These are phyloP conservation scores for Tothia fuscella DNA, from an alignment of 2,329 filamentous ascomycete genomes.

Conservation along the genomic window DNA sequence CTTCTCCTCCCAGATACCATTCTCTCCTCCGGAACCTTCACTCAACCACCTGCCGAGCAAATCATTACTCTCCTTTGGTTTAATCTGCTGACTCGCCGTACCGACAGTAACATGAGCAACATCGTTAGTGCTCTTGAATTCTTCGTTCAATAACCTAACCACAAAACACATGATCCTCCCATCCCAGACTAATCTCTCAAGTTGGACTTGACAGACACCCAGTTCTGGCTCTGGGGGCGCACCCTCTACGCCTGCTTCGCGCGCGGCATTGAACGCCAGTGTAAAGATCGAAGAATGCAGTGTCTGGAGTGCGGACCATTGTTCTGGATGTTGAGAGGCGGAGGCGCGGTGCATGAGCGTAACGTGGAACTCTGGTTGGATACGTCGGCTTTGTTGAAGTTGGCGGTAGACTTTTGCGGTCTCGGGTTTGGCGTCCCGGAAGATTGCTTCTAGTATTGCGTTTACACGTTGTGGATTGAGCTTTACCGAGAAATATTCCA, in stretches of 20 bases:
- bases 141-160: conserved; percentile 41
- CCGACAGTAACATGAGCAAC: conserved; percentile 85
- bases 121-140: conserved; percentile 55
- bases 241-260: conserved; percentile 24
- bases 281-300: conserved; percentile 41
- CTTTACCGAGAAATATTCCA: conserved; percentile 55
- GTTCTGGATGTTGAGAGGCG: conserved; percentile 46
- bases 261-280: conserved; percentile 17
- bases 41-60: conserved; percentile 66
- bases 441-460: conserved; percentile 55
- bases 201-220: conserved; percentile 50
- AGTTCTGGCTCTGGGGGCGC: conserved; percentile 37
- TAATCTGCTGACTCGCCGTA: conserved; percentile 60
- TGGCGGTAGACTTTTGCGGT: conserved; percentile 60
- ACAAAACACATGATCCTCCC: conserved; percentile 83
- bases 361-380: conserved; percentile 84
- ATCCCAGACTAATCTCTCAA: conserved; percentile 68
- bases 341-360: conserved; percentile 76
- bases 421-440: conserved; percentile 44
- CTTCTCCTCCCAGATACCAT: conserved; percentile 42
- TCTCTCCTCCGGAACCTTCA: conserved; percentile 38
- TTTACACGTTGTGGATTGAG: conserved; percentile 41
- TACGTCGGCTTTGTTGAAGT: conserved; percentile 58
- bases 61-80: conserved; percentile 91
- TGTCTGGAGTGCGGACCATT: conserved; percentile 65